These are phyloP conservation scores for Cladophialophora bantiana DNA, from an alignment of 2,329 filamentous ascomycete genomes.

Conservation along the genomic window DNA sequence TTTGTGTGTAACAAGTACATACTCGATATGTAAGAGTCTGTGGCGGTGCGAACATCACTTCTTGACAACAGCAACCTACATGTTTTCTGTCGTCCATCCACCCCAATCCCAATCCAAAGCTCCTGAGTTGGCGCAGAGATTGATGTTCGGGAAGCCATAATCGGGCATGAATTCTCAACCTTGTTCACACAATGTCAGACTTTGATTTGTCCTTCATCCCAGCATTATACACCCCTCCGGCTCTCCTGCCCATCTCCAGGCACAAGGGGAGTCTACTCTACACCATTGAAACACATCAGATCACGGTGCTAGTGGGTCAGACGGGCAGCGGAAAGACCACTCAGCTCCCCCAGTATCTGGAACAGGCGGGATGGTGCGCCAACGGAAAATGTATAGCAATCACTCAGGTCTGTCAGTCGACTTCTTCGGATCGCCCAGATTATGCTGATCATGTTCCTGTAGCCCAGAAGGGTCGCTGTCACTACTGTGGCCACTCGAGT, in stretches of 20 bases:
- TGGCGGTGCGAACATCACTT: slow-evolving; percentile 9
- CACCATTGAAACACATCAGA: slow-evolving; percentile 79
- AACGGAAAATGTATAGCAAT: slow-evolving; percentile 84
- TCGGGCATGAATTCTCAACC: neutral
- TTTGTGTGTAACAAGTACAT: neutral
- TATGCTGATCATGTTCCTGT: slow-evolving; percentile 34
- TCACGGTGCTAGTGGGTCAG: slow-evolving; percentile 90
- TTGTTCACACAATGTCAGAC: slow-evolving; percentile 28
- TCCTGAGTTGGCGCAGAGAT: neutral
- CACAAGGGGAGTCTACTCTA: slow-evolving; percentile 83
- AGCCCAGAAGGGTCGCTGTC: slow-evolving; percentile 89
- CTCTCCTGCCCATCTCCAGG: slow-evolving; percentile 84
- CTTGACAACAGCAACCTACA: neutral
- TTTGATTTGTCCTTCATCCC: slow-evolving; percentile 65
- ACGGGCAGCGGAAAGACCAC: slow-evolving; percentile 97
- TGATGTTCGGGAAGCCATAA: neutral
- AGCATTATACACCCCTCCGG: slow-evolving; percentile 82
- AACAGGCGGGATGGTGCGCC: slow-evolving; percentile 85
- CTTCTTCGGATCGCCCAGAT: slow-evolving; percentile 11
- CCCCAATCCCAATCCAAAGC: neutral
- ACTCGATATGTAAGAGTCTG: neutral
- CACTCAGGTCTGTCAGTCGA: slow-evolving; percentile 74
- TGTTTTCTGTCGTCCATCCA: neutral
- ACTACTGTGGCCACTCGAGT: slow-evolving; percentile 88
- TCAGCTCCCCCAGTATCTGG: slow-evolving; percentile 89